These are phyloP conservation scores for Paraphoma chrysanthemicola DNA, from an alignment of 2,329 filamentous ascomycete species.

Conservation along the genomic window DNA sequence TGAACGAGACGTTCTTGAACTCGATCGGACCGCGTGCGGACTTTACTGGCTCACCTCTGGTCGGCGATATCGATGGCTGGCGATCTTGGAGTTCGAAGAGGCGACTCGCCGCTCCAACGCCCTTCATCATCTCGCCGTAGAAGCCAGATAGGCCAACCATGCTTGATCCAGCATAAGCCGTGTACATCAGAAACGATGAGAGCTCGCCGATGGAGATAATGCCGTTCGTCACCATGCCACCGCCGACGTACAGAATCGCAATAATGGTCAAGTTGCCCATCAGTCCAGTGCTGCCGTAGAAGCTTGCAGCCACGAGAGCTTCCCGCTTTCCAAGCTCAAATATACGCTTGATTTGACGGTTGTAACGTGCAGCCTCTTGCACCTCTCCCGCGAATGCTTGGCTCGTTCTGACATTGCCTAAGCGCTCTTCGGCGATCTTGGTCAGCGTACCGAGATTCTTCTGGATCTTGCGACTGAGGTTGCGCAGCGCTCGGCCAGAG, in stretches of 20 bases:
- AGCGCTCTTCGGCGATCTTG: conserved; percentile 96
- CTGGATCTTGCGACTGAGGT: conserved; percentile 90
- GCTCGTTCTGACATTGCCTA: conserved; percentile 95
- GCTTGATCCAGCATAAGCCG: conserved; percentile 83
- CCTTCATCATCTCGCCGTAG: conserved; percentile 99
- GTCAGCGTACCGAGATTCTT: conserved; percentile 91
- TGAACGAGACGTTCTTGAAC: conserved; percentile 85
- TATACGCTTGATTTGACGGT: conserved; percentile 88
- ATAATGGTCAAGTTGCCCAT: conserved; percentile 97
- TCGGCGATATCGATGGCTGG: conserved; percentile 83
- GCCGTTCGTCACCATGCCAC: conserved; percentile 85
- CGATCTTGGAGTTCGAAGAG: conserved; percentile 96
- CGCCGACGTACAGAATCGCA: conserved; percentile 86
- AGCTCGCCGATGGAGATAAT: conserved; percentile 89
- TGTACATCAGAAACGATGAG: conserved; percentile 98
- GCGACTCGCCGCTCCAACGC: conserved; percentile 93
- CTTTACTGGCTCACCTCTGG: conserved; percentile 76
- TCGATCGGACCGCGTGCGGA: conserved; percentile 89
- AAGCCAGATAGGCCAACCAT: conserved; percentile 94
- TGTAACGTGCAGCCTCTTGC: conserved; percentile 89
- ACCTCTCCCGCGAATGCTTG: conserved; percentile 96
- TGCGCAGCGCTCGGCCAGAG: conserved; percentile 87
- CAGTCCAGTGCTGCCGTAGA: conserved; percentile 86
- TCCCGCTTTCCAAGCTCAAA: conserved; percentile 88
- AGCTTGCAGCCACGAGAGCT: conserved; percentile 86